Evolutionary conservation across 2,329 filamentous ascomycete genomes (phyloP).

Genomic region (Fusarium sp.): DNA sequence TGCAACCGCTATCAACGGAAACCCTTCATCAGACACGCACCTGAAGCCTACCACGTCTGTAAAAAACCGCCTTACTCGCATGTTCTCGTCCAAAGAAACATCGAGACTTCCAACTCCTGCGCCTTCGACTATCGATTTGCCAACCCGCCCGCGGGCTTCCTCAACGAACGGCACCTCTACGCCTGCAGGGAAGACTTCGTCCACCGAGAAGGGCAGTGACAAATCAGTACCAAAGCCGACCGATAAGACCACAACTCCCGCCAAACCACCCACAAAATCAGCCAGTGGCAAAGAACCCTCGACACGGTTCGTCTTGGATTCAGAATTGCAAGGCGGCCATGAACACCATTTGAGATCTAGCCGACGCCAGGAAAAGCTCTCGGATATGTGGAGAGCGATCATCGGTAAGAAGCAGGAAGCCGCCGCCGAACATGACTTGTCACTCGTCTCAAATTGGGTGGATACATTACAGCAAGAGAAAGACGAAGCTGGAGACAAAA

Average conservation of each 20-base stretch:
- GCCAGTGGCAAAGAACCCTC: slow-evolving; percentile 53
- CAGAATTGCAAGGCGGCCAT: slow-evolving; percentile 76
- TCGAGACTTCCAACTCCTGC: slow-evolving; percentile 51
- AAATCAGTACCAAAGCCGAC: slow-evolving; percentile 41
- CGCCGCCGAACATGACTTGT: slow-evolving; percentile 84
- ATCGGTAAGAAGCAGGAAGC: slow-evolving; percentile 86
- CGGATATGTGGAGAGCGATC: slow-evolving; percentile 89
- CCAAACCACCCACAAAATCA: slow-evolving; percentile 50
- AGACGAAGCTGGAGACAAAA: slow-evolving; percentile 86
- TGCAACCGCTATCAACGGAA: slow-evolving; percentile 48
- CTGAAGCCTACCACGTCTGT: slow-evolving; percentile 62
- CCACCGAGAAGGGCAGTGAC: slow-evolving; percentile 55
- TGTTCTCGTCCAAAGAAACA: slow-evolving; percentile 72
- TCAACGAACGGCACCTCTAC: slow-evolving; percentile 55
- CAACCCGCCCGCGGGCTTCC: slow-evolving; percentile 54
- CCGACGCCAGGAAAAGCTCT: slow-evolving; percentile 93
- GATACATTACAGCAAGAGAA: slow-evolving; percentile 92
- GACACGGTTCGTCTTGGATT: slow-evolving; percentile 65
- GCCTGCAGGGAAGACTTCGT: slow-evolving; percentile 60
- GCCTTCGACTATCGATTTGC: slow-evolving; percentile 53
- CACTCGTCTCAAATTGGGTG: slow-evolving; percentile 95
- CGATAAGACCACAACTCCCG: slow-evolving; percentile 47
- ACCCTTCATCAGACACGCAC: slow-evolving; percentile 35
- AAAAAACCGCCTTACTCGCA: slow-evolving; percentile 74
- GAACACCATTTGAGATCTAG: slow-evolving; percentile 90